Evolutionary conservation across 116 monocot species (phyloP).

Genomic region (Trichopus zeylanicus): DNA sequence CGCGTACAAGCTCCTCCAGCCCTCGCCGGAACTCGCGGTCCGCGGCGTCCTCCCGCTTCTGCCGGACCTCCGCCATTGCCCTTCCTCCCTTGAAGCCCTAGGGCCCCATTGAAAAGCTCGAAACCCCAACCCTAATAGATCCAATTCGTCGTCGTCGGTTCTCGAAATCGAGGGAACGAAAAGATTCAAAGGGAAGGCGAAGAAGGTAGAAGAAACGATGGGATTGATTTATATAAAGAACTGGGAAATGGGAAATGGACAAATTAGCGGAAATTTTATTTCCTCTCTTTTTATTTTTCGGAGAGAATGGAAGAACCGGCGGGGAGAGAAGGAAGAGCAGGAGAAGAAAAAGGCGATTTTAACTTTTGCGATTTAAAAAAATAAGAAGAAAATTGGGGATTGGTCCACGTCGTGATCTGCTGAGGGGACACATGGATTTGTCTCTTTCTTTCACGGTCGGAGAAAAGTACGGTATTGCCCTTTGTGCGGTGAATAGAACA

Average conservation of each 20-base stretch:
- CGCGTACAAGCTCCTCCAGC: constrained; percentile 57
- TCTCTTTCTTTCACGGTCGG: constrained; percentile 3
- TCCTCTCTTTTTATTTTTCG: not conserved
- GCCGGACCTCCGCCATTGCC: constrained; percentile 7
- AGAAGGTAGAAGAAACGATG: not conserved
- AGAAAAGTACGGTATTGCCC: not conserved
- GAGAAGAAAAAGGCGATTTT: too few species aligned
- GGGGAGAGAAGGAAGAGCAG: not conserved
- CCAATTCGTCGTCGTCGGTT: not conserved
- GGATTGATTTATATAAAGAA: not conserved
- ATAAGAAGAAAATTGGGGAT: not conserved
- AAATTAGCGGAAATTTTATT: not conserved
- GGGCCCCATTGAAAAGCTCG: too few species aligned
- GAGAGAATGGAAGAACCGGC: not conserved
- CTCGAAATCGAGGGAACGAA: not conserved
- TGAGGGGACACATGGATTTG: constrained; percentile 12
- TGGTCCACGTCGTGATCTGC: not conserved
- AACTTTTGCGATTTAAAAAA: not conserved
- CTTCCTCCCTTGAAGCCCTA: not conserved
- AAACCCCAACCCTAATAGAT: too few species aligned
- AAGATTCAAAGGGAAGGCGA: too few species aligned
- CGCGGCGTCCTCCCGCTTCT: constrained; percentile 2
- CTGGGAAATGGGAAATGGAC: not conserved
- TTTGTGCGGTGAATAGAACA: not conserved
- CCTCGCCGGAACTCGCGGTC: constrained; percentile 41